These are phyloP conservation scores for Cylindrotheca fusiformis DNA, from an alignment of 108 stramenopile species.

Conservation along the genomic window DNA sequence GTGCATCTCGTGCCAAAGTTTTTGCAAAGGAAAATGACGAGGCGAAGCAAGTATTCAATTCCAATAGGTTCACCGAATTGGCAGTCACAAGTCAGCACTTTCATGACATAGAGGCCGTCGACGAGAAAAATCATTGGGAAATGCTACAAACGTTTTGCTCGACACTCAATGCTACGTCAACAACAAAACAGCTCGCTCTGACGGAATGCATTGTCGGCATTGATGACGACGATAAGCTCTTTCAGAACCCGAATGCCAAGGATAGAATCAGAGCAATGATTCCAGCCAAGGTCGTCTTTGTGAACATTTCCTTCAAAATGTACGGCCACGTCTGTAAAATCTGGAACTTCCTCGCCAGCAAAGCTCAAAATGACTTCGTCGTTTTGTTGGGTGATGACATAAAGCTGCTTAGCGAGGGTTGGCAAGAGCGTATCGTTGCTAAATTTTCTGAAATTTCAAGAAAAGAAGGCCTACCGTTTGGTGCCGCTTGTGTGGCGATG, in stretches of 20 bases:
- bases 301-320: conserved; percentile 23
- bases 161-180: conserved; percentile 24
- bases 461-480: conserved; percentile 33
- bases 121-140: neutral
- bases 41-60: neutral
- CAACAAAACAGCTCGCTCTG: neutral
- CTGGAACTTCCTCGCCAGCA: conserved; percentile 31
- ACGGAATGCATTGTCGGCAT: conserved; percentile 38
- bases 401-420: conserved; percentile 1
- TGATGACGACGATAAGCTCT: conserved; percentile 34
- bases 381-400: conserved; percentile 57
- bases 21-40: neutral
- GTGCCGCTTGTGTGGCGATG: conserved; percentile 21
- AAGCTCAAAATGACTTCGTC: conserved; percentile 34
- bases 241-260: conserved; percentile 8
- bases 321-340: conserved; percentile 39
- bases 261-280: conserved; percentile 1
- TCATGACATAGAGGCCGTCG: neutral
- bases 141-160: neutral
- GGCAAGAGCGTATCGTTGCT: conserved; percentile 14
- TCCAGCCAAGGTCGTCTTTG: conserved; percentile 21
- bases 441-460: conserved; percentile 2
- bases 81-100: neutral
- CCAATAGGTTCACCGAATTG: neutral
- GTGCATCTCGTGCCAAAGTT: neutral